These are phyloP conservation scores for Pyricularia pennisetigena DNA, from an alignment of 2,329 filamentous ascomycete species.

Conservation along the genomic window DNA sequence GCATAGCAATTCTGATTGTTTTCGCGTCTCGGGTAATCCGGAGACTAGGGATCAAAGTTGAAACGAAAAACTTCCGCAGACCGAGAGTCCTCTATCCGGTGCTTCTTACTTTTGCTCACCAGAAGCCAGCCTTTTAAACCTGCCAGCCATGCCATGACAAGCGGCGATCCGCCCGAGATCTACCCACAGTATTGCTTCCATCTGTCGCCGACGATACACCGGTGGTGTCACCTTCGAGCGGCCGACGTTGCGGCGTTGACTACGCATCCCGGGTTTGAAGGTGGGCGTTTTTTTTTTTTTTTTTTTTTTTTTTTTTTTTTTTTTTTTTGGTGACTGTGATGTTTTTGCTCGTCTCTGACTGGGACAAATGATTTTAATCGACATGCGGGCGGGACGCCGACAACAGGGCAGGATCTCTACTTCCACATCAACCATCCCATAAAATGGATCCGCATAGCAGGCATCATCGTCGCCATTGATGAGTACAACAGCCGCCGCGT, in stretches of 20 bases:
- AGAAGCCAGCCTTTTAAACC: neutral
- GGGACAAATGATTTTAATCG: neutral
- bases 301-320: no score
- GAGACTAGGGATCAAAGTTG: neutral
- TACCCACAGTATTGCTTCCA: conserved; percentile 57
- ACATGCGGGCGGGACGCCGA: neutral
- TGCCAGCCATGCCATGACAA: conserved; percentile 40
- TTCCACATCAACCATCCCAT: conserved; percentile 69
- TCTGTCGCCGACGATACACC: conserved; percentile 49
- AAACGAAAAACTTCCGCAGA: neutral
- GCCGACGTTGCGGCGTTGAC: conserved; percentile 38
- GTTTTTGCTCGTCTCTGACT: neutral
- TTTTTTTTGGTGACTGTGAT: neutral
- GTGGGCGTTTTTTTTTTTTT: conserved; percentile 22
- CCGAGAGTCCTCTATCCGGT: neutral
- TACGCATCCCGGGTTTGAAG: conserved; percentile 40
- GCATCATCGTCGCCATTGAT: conserved; percentile 56
- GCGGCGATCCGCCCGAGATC: conserved; percentile 22
- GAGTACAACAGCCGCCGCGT: conserved; percentile 35
- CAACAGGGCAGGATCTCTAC: conserved; percentile 42
- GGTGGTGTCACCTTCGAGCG: conserved; percentile 47
- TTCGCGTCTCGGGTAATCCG: neutral
- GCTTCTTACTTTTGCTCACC: neutral
- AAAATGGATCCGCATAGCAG: conserved; percentile 63
- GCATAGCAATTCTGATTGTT: neutral